Evolutionary conservation across 352 stramenopile species (phyloP).

Genomic region (Phytophthora citrophthora): DNA sequence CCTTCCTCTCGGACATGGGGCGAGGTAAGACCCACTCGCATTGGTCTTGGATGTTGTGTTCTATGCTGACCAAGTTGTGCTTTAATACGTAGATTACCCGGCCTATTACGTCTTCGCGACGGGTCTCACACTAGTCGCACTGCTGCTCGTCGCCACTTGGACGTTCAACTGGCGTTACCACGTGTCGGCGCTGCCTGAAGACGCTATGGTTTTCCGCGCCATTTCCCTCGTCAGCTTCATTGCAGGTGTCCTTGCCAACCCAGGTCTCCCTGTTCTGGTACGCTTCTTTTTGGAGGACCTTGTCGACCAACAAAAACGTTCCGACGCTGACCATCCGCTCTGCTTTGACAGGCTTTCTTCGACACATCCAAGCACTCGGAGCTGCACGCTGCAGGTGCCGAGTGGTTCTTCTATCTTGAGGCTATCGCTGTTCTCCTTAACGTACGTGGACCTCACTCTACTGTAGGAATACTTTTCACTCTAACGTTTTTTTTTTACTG

Average conservation of each 20-base stretch:
- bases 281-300: background rate
- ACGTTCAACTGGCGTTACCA: conserved; percentile 63
- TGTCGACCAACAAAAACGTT: background rate
- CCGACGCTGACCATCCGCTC: conserved; percentile 4
- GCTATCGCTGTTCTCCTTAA: conserved; percentile 57
- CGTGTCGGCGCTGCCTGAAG: conserved; percentile 31
- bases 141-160: conserved; percentile 56
- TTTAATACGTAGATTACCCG: conserved; percentile 36
- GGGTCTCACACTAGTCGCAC: conserved; percentile 51
- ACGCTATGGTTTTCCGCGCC: conserved; percentile 26
- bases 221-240: conserved; percentile 34
- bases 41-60: background rate
- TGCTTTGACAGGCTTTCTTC: conserved; percentile 48
- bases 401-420: conserved; percentile 70
- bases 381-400: conserved; percentile 50
- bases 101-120: conserved; percentile 68
- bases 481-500: background rate
- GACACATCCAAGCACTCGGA: conserved; percentile 52
- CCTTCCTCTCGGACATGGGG: conserved; percentile 70
- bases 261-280: conserved; percentile 61
- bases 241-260: conserved; percentile 47
- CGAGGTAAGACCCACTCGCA: conserved; percentile 36
- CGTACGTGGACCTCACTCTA: conserved; percentile 26
- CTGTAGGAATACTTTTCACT: background rate
- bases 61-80: background rate